Conservation (phyloP, 805 yeast species). For the Phaffomyces thermotolerans region DNA sequence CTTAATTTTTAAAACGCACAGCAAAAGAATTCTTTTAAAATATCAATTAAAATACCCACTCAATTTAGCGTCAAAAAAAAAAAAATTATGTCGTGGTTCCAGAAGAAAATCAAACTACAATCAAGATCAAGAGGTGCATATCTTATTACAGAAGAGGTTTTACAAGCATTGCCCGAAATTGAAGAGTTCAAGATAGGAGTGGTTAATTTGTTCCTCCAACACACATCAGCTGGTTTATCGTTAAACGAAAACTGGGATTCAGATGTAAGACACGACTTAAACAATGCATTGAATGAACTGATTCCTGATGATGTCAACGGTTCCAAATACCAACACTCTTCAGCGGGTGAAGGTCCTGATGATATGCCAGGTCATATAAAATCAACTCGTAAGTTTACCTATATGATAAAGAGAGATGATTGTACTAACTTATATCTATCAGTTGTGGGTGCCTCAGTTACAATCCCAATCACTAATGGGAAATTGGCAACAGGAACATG, state of each 20-base stretch:
- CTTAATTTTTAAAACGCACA: not conserved
- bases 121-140: slow-evolving; percentile 64
- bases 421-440: not conserved
- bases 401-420: too few relatives aligned
- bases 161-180: slow-evolving; percentile 49
- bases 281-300: slow-evolving; percentile 50
- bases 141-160: slow-evolving; percentile 62
- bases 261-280: slow-evolving; percentile 67
- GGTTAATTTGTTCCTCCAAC: slow-evolving; percentile 62
- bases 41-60: too few relatives aligned
- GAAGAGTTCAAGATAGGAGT: slow-evolving; percentile 54
- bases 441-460: slow-evolving; percentile 55
- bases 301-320: slow-evolving; percentile 52
- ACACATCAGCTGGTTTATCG: slow-evolving; percentile 73
- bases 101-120: slow-evolving; percentile 43
- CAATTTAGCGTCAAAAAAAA: too few relatives aligned
- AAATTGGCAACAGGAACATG: slow-evolving; percentile 68
- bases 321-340: slow-evolving; percentile 18
- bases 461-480: slow-evolving; percentile 67
- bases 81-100: slow-evolving; percentile 49
- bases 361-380: slow-evolving; percentile 83
- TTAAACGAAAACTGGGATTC: slow-evolving; percentile 78
- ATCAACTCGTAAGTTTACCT: slow-evolving; percentile 30
- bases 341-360: slow-evolving; percentile 69
- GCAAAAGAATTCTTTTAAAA: not conserved